Evolutionary conservation across 2,329 filamentous ascomycete species (phyloP), one percentile per base, ranked within the genome.

Genomic region (Penicillium sp.): DNA sequence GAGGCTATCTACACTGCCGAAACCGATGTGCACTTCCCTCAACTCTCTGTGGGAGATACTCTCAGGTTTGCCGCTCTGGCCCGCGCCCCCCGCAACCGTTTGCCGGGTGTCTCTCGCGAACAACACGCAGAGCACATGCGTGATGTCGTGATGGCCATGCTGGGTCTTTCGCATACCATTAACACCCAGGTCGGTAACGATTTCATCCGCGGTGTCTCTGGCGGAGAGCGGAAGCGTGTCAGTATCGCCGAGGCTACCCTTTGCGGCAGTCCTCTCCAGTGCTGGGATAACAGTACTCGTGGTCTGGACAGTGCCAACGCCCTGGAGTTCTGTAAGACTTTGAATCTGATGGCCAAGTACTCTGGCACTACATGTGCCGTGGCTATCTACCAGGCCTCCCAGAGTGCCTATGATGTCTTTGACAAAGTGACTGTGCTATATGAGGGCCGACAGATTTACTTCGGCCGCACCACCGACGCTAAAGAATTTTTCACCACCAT

Each of bases 1-100:
- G 90, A 95, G 74, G 89, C 89, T 58, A 92, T 94, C 70, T 94
- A 94, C 74, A 92, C 89, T 0, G 89, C 89, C 55, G 90, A 94
- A 71, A 86, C 90, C 34, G 91, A 95, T 68, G 87, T 90, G 5
- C 89, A 93, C 73, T 93, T 93, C 70, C 88, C 89, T 19, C 84
- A 87, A 76, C 74, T 94, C 64, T 86, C 83, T 1, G 89, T 93
- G 40, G 88, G 88, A 47, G 87, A 93, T 64, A 94, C 90, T 1
- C 79, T 93, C 43, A 86, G 84, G 51, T 93, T 93, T 58, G 89
- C 89, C 16, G 88, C 89, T 4, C 79, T 83, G 16, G 87, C 89
- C 6, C 74, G 80, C 23, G 78, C 78, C n/a, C 79, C 81, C 10
- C 67, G 70, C 32, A 75, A 74, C 56, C 68, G 70, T 10, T 58